These are phyloP conservation scores for Colletotrichum abscissum DNA, from an alignment of 2,329 filamentous ascomycete genomes.

Conservation along the genomic window DNA sequence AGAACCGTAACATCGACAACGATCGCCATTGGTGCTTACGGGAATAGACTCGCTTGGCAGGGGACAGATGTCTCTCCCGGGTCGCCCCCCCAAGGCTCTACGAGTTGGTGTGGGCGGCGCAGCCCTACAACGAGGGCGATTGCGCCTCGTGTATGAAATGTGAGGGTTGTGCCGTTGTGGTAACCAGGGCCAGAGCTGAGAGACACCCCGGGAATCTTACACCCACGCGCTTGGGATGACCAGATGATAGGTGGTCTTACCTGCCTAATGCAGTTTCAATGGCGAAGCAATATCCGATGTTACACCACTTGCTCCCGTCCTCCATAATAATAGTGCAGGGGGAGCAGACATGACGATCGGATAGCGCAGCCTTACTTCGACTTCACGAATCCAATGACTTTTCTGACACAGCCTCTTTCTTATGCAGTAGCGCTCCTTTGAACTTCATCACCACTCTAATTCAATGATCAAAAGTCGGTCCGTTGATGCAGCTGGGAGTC, in stretches of 20 bases:
- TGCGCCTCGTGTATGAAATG: not conserved
- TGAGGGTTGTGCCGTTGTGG: not conserved
- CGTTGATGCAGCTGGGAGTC: not conserved
- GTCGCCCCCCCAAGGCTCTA: not conserved
- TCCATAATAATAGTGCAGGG: not conserved
- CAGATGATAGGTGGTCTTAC: not conserved
- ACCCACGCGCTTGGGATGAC: not conserved
- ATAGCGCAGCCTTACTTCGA: not conserved
- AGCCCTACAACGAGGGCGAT: conserved; percentile 7
- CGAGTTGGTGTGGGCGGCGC: not conserved
- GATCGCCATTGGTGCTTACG: not conserved
- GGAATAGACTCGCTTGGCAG: not conserved
- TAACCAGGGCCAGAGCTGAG: not conserved
- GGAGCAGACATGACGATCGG: not conserved
- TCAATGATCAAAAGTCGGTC: not conserved
- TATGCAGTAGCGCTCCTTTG: not conserved
- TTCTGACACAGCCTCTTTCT: not conserved
- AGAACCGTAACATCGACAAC: conserved; percentile 6
- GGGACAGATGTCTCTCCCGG: not conserved
- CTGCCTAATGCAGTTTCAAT: not conserved
- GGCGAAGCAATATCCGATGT: not conserved
- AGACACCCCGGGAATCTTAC: not conserved
- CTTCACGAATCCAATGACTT: not conserved
- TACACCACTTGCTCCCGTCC: not conserved
- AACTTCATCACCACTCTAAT: not conserved